These are phyloP conservation scores for Schizophyllum amplum DNA, from an alignment of 1,284 basidiomycete species.

Conservation along the genomic window DNA sequence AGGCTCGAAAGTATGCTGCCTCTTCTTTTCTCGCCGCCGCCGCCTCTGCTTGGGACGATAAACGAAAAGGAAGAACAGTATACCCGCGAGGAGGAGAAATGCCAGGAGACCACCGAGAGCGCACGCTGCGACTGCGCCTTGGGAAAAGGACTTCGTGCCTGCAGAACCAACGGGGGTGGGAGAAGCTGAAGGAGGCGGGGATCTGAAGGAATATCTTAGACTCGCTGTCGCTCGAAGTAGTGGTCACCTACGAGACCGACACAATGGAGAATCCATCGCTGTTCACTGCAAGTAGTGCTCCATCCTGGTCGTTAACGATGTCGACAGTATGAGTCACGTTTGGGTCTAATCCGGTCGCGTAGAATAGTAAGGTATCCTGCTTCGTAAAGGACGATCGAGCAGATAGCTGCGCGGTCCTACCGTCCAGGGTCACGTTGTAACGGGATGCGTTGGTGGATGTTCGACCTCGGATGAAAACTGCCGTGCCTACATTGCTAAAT, in stretches of 20 bases:
- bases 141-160: conserved; percentile 19
- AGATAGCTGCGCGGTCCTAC: conserved; percentile 32
- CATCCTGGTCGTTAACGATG: conserved; percentile 45
- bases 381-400: conserved; percentile 46
- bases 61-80: conserved; percentile 33
- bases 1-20: conserved; percentile 4
- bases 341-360: conserved; percentile 50
- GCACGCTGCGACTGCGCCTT: conserved; percentile 57
- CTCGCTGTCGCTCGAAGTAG: too few relatives aligned
- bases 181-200: conserved; percentile 1
- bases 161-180: conserved; percentile 10
- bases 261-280: conserved; percentile 25
- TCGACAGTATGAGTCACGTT: conserved; percentile 37
- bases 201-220: too few relatives aligned
- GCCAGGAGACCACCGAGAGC: conserved; percentile 46
- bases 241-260: conserved; percentile 10
- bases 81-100: conserved; percentile 33
- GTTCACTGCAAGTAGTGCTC: conserved; percentile 31
- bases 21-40: conserved; percentile 9
- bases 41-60: conserved; percentile 35
- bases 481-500: conserved; percentile 35
- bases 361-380: conserved; percentile 48
- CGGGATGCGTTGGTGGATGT: conserved; percentile 39
- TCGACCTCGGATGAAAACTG: conserved; percentile 48
- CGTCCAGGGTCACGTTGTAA: conserved; percentile 55